Evolutionary conservation across 306 rosid genomes (phyloP).

Genomic region (Parietaria judaica): DNA sequence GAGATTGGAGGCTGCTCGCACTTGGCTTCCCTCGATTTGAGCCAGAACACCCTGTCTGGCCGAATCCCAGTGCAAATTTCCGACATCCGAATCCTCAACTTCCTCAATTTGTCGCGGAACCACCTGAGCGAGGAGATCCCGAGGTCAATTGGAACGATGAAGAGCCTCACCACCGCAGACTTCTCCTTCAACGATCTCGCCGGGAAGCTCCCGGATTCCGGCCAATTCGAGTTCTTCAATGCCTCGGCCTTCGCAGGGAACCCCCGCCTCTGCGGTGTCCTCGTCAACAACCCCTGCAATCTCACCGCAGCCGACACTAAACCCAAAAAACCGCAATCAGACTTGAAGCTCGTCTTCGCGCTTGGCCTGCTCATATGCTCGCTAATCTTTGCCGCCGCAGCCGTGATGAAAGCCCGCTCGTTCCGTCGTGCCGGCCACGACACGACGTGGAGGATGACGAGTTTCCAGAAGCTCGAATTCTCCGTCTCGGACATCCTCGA

Average conservation of each 20-base stretch:
- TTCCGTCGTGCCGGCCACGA: conserved; percentile 38
- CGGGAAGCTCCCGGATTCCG: conserved; percentile 66
- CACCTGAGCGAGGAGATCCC: conserved; percentile 60
- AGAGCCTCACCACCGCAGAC: conserved; percentile 80
- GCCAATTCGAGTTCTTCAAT: conserved; percentile 70
- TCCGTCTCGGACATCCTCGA: conserved; percentile 56
- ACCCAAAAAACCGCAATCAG: conserved; percentile 19
- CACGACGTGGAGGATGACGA: conserved; percentile 65
- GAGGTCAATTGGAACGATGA: conserved; percentile 53
- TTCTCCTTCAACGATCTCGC: conserved; percentile 86
- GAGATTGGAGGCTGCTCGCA: conserved; percentile 46
- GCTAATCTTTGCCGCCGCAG: conserved; percentile 52
- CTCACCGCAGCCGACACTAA: conserved; percentile 29
- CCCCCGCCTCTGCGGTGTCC: conserved; percentile 63
- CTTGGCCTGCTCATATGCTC: conserved; percentile 65
- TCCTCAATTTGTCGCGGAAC: conserved; percentile 63
- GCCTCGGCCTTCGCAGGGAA: conserved; percentile 78
- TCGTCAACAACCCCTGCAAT: conserved; percentile 69
- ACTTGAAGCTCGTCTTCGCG: conserved; percentile 66
- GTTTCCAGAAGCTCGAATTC: conserved; percentile 68
- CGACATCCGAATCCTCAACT: conserved; percentile 47
- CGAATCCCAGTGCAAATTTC: conserved; percentile 52
- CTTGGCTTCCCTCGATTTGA: conserved; percentile 75
- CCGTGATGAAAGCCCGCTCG: conserved; percentile 56
- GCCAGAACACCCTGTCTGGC: conserved; percentile 87